A percentile compares a stretch with the other conserved stretches of the same genome.
Conservation (phyloP, 768 basidiomycete species). For the Russula sp. region DNA sequence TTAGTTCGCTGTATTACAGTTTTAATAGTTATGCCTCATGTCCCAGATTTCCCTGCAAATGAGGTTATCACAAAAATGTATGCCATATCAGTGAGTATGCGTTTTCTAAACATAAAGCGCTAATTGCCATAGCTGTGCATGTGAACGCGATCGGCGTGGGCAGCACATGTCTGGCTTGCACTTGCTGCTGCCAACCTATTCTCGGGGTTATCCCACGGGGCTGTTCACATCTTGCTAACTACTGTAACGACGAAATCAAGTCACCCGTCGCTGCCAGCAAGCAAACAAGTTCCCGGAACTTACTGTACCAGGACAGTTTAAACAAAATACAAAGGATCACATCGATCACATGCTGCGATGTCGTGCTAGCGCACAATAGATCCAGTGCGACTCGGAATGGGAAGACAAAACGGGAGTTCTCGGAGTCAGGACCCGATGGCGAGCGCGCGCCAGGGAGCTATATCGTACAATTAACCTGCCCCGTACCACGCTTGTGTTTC, state of each 20-base stretch:
- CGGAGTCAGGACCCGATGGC: not conserved
- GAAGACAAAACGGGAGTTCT: not conserved
- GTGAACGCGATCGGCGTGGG: slow-evolving; percentile 13
- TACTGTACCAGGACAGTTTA: not conserved
- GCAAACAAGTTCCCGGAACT: not conserved
- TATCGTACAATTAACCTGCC: not conserved
- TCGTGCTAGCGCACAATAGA: not conserved
- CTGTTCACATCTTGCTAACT: too few species aligned
- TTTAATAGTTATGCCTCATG: too few species aligned
- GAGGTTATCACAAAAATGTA: too few species aligned
- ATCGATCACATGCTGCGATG: slow-evolving; percentile 4
- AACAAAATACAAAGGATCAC: not conserved
- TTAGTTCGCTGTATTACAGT: too few species aligned
- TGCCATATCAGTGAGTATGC: too few species aligned
- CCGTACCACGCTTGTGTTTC: not conserved
- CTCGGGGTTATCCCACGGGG: too few species aligned
- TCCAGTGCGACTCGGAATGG: slow-evolving; percentile 5
- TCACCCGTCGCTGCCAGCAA: not conserved
- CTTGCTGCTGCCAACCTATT: too few species aligned
- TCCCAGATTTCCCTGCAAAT: too few species aligned
- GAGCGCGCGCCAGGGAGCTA: not conserved
- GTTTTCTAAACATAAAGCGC: not conserved
- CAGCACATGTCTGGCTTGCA: not conserved
- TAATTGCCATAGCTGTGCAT: not conserved
- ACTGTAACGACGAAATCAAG: too few species aligned